These are phyloP conservation scores for Zymoseptoria crescenta DNA, from an alignment of 2,329 filamentous ascomycete genomes.

Conservation along the genomic window DNA sequence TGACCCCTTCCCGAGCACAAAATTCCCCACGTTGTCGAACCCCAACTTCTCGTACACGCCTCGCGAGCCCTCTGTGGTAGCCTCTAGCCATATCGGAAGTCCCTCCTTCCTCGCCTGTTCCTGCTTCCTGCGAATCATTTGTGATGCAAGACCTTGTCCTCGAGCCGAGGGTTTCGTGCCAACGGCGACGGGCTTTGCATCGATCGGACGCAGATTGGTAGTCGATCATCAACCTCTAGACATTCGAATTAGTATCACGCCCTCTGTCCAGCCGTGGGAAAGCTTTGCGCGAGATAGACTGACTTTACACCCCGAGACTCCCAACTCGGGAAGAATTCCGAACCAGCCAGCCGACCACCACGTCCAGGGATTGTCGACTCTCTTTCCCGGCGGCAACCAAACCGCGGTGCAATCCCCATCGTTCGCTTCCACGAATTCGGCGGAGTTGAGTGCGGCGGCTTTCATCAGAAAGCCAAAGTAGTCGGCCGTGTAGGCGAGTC, in stretches of 20 bases:
- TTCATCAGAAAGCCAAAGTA: conserved; percentile 18
- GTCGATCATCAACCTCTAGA: conserved; percentile 21
- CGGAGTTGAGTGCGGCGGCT: conserved; percentile 19
- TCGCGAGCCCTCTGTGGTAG: conserved; percentile 18
- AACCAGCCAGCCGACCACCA: conserved; percentile 17
- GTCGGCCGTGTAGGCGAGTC: conserved; percentile 13
- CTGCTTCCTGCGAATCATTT: conserved; percentile 14
- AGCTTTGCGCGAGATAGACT: not conserved
- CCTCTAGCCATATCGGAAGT: conserved; percentile 23
- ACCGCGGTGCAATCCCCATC: conserved; percentile 17
- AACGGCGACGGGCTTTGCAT: conserved; percentile 18
- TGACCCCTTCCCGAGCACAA: conserved; percentile 17
- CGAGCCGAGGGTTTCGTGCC: conserved; percentile 14
- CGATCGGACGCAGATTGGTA: conserved; percentile 11
- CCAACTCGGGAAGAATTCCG: conserved; percentile 12
- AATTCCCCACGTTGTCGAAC: conserved; percentile 14
- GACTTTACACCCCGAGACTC: conserved; percentile 11
- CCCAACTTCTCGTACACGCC: conserved; percentile 18
- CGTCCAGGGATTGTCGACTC: conserved; percentile 18
- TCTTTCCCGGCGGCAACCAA: conserved; percentile 20
- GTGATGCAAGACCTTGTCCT: conserved; percentile 18
- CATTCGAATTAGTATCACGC: not conserved
- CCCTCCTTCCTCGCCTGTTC: conserved; percentile 5
- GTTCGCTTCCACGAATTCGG: conserved; percentile 16
- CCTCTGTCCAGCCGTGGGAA: not conserved